Conservation (phyloP, 768 basidiomycete species). For the Mycena epipterygia region DNA sequence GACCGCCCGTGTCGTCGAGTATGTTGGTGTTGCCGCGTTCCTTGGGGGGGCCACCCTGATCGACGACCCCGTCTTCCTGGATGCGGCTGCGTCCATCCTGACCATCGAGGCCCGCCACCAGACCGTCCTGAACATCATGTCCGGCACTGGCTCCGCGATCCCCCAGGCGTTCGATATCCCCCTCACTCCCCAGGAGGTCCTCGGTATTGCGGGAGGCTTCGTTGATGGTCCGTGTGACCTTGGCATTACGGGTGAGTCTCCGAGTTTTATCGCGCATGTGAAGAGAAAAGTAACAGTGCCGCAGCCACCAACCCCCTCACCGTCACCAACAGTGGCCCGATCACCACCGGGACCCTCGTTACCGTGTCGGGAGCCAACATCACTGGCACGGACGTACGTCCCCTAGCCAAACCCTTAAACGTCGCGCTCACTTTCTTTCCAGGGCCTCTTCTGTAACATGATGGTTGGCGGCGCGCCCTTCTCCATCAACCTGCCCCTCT, state of each 20-base stretch:
- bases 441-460: conserved; percentile 78
- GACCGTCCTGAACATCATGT: conserved; percentile 80
- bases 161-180: conserved; percentile 81
- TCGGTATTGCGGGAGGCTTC: conserved; percentile 77
- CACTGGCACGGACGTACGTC: conserved; percentile 54
- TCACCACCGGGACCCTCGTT: conserved; percentile 62
- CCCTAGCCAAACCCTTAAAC: not conserved
- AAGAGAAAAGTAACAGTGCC: not conserved
- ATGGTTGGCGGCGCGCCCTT: conserved; percentile 69
- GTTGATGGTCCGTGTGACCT: conserved; percentile 75
- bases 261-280: not conserved
- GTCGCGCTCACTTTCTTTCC: not conserved
- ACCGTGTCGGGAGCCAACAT: conserved; percentile 71
- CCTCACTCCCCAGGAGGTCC: conserved; percentile 74
- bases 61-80: conserved; percentile 68
- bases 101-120: conserved; percentile 89
- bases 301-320: conserved; percentile 72
- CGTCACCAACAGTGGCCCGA: conserved; percentile 70
- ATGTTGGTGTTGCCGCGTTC: conserved; percentile 83
- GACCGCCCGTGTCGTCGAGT: conserved; percentile 81
- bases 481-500: conserved; percentile 71
- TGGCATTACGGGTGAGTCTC: conserved; percentile 64
- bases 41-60: conserved; percentile 79
- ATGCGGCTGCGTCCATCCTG: conserved; percentile 77
- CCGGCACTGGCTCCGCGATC: conserved; percentile 68